Evolutionary conservation across 805 yeast species (phyloP).

Genomic region (Saccharomycopsis capsularis): DNA sequence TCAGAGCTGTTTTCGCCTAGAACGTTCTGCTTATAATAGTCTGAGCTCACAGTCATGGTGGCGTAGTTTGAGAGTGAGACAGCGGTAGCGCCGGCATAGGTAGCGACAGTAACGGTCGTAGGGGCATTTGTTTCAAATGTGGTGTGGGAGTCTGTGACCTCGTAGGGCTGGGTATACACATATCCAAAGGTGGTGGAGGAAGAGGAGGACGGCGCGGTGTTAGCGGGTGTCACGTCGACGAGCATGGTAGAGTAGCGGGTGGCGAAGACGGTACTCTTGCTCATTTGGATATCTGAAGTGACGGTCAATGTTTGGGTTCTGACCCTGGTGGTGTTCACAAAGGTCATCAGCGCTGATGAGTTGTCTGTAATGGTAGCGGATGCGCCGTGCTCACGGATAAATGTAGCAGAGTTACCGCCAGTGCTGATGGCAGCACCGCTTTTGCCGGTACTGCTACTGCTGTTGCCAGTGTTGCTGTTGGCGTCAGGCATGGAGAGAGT

Average conservation of each 20-base stretch:
- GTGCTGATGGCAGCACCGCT: not conserved
- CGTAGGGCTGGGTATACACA: slow-evolving; percentile 22
- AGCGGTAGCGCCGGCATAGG: slow-evolving; percentile 10
- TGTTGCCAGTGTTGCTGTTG: not conserved
- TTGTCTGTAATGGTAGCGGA: not conserved
- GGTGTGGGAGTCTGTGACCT: slow-evolving; percentile 9
- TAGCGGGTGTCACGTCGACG: not conserved
- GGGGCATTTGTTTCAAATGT: slow-evolving; percentile 15
- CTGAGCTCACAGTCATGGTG: slow-evolving; percentile 15
- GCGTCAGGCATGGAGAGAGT: slow-evolving; percentile 12
- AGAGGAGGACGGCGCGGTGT: not conserved
- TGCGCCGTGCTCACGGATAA: not conserved
- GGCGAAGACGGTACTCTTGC: slow-evolving; percentile 1
- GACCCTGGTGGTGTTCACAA: not conserved
- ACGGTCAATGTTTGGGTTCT: slow-evolving; percentile 8
- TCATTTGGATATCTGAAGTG: not conserved
- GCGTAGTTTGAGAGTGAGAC: slow-evolving; percentile 14
- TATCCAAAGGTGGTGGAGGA: slow-evolving; percentile 16
- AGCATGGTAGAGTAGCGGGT: slow-evolving; percentile 10
- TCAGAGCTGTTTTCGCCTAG: not conserved
- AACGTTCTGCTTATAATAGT: slow-evolving; percentile 9
- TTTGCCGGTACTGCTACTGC: too few relatives aligned
- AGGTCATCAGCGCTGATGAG: not conserved
- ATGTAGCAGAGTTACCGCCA: not conserved
- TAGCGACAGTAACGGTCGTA: slow-evolving; percentile 20